Base-by-base conservation (phyloP, 768 basidiomycete genomes). In the Galerina sulciceps region DNA sequence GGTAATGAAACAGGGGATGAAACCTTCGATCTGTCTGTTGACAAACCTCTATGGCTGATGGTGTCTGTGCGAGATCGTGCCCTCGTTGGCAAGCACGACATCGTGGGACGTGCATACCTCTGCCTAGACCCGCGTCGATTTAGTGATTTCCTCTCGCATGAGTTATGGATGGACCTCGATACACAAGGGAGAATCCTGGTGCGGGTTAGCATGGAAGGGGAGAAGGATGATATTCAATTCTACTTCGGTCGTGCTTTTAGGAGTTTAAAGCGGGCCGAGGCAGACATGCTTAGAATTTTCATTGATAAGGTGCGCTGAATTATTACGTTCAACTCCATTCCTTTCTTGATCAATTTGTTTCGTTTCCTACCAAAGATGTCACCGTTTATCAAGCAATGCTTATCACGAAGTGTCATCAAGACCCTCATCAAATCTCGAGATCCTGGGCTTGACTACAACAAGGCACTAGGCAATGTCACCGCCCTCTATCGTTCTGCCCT, bases 201-300 rank as follows among this genome's bases (percentile, higher is more conserved):
- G 34, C 85, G 97, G 17, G 84, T 99, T 57, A 96, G 94, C 69
- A 97, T 99, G 95, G 97, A 99, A 69, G 95, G 96, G 53, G 97
- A 99, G 81, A 95, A 96, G 75, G 95, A 97, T 66, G 97, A 99
- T 70, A 93, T 94, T 8, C 92, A 92, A 65, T 99, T 97, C 79
- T 96, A 91, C 79, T 99, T 99, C 67, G 97, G 97, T 23, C 84
- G 95, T 34, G 96, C 90, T 3, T 99, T 99, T 82, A 82, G 96
- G 45, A 93, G 89, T 38, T 72, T 99, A 64, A 98, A 98, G 75
- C 80, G 95, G 34, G 93, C 94, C 0, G 94, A 99, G 69, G 87
- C 84, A 20, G 96, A 99, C 67, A 98, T 99, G 96, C 85, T 95
- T 53, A 83, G 96, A 10, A 91, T 91, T 36, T 96, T 99, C 73